These are phyloP conservation scores for Candida jianshihensis DNA, from an alignment of 805 yeast species.

Conservation along the genomic window DNA sequence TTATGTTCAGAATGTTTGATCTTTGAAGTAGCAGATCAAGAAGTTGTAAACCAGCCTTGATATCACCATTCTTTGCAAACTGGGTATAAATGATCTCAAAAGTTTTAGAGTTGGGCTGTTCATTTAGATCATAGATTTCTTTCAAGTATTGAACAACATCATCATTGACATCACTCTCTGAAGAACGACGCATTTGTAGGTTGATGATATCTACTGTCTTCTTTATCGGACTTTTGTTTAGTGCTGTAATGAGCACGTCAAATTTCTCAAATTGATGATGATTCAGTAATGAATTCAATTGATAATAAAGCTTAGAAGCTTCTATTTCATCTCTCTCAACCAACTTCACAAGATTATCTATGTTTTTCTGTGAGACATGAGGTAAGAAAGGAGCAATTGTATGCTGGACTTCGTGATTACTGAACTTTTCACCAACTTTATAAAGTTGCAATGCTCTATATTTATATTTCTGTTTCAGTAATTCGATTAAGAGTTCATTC, in stretches of 20 bases:
- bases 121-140: background rate
- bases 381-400: background rate
- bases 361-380: background rate
- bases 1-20: background rate
- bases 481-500: background rate
- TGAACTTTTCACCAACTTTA: background rate
- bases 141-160: background rate
- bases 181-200: background rate
- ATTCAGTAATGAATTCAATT: background rate
- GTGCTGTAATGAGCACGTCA: background rate
- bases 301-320: background rate
- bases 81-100: conserved; percentile 13
- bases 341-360: background rate
- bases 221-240: background rate
- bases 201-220: background rate
- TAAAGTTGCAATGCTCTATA: background rate
- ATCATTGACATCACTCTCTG: background rate
- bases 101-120: conserved; percentile 9
- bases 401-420: background rate
- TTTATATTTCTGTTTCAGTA: background rate
- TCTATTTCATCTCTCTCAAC: background rate
- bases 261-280: background rate
- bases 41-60: conserved; percentile 11
- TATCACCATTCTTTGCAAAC: conserved; percentile 15
- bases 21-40: conserved; percentile 11